These are phyloP conservation scores for Sphaceloma murrayae DNA, from an alignment of 2,329 filamentous ascomycete genomes.

Conservation along the genomic window DNA sequence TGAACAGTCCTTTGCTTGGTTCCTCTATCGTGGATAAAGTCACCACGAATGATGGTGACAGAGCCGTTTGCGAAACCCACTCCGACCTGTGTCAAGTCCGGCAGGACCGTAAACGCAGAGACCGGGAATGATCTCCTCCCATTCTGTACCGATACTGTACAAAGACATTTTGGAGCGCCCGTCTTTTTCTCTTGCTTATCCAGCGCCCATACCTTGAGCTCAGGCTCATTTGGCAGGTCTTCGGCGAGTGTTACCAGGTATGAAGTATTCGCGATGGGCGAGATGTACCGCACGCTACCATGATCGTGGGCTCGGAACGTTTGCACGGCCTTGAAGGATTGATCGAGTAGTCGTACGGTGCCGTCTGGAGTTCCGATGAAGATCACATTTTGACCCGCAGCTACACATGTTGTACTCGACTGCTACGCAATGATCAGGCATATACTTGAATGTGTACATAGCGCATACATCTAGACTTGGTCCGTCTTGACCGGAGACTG, in stretches of 20 bases:
- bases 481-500: constrained; percentile 68
- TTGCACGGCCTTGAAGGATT: constrained; percentile 75
- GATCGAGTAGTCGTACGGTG: constrained; percentile 75
- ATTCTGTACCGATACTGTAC: constrained; percentile 77
- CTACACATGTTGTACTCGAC: constrained; percentile 68
- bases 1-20: constrained; percentile 90
- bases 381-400: constrained; percentile 77
- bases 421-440: constrained; percentile 28
- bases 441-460: too few species aligned
- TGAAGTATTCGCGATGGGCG: constrained; percentile 78
- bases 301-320: constrained; percentile 79
- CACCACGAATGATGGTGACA: constrained; percentile 85
- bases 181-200: constrained; percentile 93
- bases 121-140: constrained; percentile 90
- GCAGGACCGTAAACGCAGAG: constrained; percentile 77
- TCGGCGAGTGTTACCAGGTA: constrained; percentile 80
- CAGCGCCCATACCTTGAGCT: constrained; percentile 94
- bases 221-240: constrained; percentile 76
- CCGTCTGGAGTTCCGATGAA: constrained; percentile 84
- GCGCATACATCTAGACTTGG: constrained; percentile 74
- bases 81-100: constrained; percentile 84
- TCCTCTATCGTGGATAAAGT: constrained; percentile 89
- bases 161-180: constrained; percentile 76
- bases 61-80: constrained; percentile 94
- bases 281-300: constrained; percentile 79